phyloP scores from a whole-genome alignment of 2,329 filamentous ascomycete species.

The Botrytis galanthina region DNA sequence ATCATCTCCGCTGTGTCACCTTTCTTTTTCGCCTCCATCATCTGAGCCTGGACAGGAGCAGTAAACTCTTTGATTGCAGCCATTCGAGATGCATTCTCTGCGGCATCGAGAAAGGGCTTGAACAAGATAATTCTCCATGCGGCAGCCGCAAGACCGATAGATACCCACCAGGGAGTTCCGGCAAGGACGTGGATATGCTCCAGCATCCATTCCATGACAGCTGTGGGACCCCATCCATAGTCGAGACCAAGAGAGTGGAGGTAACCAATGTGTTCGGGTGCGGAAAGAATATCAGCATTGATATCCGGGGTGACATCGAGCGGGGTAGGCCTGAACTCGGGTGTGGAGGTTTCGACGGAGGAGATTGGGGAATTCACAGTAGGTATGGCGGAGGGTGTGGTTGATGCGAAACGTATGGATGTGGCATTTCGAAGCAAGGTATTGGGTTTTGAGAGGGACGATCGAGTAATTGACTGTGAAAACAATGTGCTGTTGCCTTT shows the following conservation, averaged over 20 bases:
- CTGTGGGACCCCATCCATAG: constrained; percentile 78
- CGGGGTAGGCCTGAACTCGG: constrained; percentile 24
- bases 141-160: constrained; percentile 65
- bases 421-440: constrained; percentile 32
- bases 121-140: constrained; percentile 64
- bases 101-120: constrained; percentile 60
- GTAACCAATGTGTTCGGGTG: constrained; percentile 71
- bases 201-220: constrained; percentile 69
- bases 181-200: constrained; percentile 78
- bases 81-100: constrained; percentile 62
- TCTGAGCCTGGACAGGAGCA: constrained; percentile 54
- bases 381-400: constrained; percentile 25
- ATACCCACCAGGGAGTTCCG: constrained; percentile 79
- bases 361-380: constrained; percentile 11
- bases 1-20: constrained; percentile 50
- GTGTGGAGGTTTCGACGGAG: constrained; percentile 19
- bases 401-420: constrained; percentile 35
- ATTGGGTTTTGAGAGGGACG: constrained; percentile 25
- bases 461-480: constrained; percentile 22
- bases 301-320: constrained; percentile 31
- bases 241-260: constrained; percentile 80
- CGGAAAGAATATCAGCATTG: constrained; percentile 24
- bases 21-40: constrained; percentile 42
- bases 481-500: constrained; percentile 23
- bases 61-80: constrained; percentile 57